These are phyloP conservation scores for Diaporthe sp. DNA, from an alignment of 2,329 filamentous ascomycete genomes.

Conservation along the genomic window DNA sequence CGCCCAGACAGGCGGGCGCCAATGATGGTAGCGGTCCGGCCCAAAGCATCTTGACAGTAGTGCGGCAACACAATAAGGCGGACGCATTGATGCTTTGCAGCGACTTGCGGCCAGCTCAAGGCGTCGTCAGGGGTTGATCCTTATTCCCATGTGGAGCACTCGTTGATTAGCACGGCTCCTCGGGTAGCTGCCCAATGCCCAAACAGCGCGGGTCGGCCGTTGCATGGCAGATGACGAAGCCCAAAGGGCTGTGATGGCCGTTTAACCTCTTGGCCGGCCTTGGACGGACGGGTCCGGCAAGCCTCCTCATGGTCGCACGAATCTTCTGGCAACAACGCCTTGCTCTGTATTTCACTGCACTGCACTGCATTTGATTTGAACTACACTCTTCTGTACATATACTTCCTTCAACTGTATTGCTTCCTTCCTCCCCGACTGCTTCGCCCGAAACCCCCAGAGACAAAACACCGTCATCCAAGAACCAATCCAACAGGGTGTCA, in stretches of 20 bases:
- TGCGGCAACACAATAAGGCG: constrained; percentile 9
- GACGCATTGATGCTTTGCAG: constrained; percentile 23
- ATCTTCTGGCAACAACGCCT: constrained; percentile 5
- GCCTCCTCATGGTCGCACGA: constrained; percentile 4
- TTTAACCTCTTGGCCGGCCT: constrained; percentile 25
- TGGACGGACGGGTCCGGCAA: constrained; percentile 10
- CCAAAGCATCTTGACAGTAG: background rate
- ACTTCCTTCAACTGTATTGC: constrained; percentile 8
- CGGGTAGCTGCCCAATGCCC: constrained; percentile 32
- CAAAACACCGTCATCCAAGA: constrained; percentile 24
- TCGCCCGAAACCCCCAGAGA: background rate
- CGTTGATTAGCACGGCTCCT: constrained; percentile 20
- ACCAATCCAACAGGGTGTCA: constrained; percentile 21
- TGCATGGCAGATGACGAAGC: constrained; percentile 36
- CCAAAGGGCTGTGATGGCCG: constrained; percentile 26
- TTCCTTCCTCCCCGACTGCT: background rate
- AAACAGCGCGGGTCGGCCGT: constrained; percentile 6
- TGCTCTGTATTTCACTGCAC: background rate
- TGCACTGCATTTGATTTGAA: too few relatives aligned
- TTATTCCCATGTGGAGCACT: constrained; percentile 26
- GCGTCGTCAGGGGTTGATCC: constrained; percentile 30
- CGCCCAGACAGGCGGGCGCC: background rate
- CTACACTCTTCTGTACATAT: constrained; percentile 1
- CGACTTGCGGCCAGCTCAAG: constrained; percentile 11
- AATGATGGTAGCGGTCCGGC: background rate